Evolutionary conservation across 495 filamentous ascomycete genomes (phyloP).

Genomic region (Beverwykella pulmonaria): DNA sequence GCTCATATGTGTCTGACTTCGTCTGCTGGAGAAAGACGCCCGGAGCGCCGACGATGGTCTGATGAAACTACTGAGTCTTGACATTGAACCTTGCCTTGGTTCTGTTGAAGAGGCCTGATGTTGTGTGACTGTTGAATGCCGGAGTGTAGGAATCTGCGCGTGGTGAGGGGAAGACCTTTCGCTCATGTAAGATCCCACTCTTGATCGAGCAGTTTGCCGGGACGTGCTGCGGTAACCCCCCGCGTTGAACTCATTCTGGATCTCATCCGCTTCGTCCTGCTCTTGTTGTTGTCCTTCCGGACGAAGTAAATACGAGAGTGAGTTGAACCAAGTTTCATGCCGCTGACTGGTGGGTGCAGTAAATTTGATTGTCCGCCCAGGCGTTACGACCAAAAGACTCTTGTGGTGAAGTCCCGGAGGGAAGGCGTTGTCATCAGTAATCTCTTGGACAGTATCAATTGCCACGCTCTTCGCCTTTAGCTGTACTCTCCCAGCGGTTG

Average conservation of each 20-base stretch:
- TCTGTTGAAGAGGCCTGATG: slow-evolving; percentile 17
- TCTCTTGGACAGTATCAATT: slow-evolving; percentile 89
- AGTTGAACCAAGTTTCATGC: slow-evolving; percentile 99
- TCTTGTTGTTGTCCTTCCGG: slow-evolving; percentile 55
- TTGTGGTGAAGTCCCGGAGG: slow-evolving; percentile 93
- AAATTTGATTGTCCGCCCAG: slow-evolving; percentile 84
- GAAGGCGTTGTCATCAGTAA: slow-evolving; percentile 95
- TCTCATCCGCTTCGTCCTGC: slow-evolving; percentile 64
- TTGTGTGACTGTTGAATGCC: not conserved
- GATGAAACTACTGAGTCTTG: slow-evolving; percentile 43
- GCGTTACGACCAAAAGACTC: slow-evolving; percentile 87
- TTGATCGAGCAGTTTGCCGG: slow-evolving; percentile 57
- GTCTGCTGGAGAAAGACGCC: slow-evolving; percentile 40
- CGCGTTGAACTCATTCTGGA: slow-evolving; percentile 90
- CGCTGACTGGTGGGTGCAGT: slow-evolving; percentile 91
- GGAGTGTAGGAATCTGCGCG: slow-evolving; percentile 42
- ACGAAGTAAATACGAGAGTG: slow-evolving; percentile 86
- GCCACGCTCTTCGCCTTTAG: slow-evolving; percentile 90
- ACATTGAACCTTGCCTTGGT: slow-evolving; percentile 33
- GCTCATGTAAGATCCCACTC: slow-evolving; percentile 82
- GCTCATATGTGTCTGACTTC: slow-evolving; percentile 31
- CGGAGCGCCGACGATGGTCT: slow-evolving; percentile 26
- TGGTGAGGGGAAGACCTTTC: slow-evolving; percentile 60
- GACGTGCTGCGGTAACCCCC: slow-evolving; percentile 56
- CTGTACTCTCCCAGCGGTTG: slow-evolving; percentile 72